Evolutionary conservation across 352 stramenopile genomes (phyloP).

Genomic region (Globisporangium alternatum): DNA sequence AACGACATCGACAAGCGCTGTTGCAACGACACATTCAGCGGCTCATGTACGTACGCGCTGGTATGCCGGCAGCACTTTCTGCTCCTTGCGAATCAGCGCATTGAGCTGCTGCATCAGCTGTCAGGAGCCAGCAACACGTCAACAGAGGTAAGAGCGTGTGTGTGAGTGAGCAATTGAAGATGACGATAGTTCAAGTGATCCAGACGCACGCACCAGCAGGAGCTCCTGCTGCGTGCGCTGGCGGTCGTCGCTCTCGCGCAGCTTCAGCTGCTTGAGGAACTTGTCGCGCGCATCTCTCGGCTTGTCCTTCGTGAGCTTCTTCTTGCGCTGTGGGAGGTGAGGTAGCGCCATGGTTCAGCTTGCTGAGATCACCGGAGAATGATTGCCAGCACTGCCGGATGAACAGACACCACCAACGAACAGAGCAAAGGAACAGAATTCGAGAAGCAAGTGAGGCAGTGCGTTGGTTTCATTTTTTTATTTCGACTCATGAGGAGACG

Average conservation of each 20-base stretch:
- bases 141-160: background rate
- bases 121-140: background rate
- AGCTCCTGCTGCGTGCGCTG: slow-evolving; percentile 36
- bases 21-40: background rate
- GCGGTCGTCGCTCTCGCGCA: slow-evolving; percentile 35
- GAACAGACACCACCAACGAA: background rate
- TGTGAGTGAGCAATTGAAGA: background rate
- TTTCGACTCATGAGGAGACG: too few relatives aligned
- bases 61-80: slow-evolving; percentile 42
- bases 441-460: too few relatives aligned
- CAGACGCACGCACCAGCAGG: slow-evolving; percentile 29
- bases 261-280: slow-evolving; percentile 36
- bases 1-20: background rate
- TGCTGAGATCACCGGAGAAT: background rate
- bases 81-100: slow-evolving; percentile 54
- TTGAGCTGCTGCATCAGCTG: slow-evolving; percentile 77
- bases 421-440: too few relatives aligned
- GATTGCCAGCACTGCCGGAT: background rate
- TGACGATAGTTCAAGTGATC: background rate
- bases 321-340: slow-evolving; percentile 19
- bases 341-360: background rate
- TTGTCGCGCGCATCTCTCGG: slow-evolving; percentile 38
- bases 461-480: too few relatives aligned
- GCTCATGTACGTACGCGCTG: slow-evolving; percentile 34
- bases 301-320: slow-evolving; percentile 29